A percentile compares a stretch with the other conserved stretches of the same genome.
Evolutionary conservation across 257 asterid species (phyloP).

Genomic region (Avicennia marina): DNA sequence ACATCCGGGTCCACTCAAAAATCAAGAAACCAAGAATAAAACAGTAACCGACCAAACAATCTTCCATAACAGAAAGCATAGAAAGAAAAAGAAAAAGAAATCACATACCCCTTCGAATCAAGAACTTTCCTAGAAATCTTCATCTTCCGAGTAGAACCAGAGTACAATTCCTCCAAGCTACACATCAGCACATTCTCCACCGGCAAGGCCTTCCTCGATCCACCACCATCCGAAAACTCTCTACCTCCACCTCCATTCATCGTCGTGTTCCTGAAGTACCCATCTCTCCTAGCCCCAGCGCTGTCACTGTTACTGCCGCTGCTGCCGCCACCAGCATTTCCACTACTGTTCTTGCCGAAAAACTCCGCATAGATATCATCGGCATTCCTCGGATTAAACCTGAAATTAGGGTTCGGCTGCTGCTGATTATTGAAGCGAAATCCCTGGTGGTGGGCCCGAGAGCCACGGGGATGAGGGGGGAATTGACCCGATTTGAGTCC

Average conservation of each 20-base stretch:
- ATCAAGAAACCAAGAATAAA: neutral
- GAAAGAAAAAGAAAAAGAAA: neutral
- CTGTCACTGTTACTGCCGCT: constrained; percentile 26
- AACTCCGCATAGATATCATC: constrained; percentile 84
- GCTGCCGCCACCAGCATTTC: constrained; percentile 22
- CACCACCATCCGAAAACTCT: constrained; percentile 36
- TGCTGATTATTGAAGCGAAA: constrained; percentile 37
- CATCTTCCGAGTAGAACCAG: constrained; percentile 84
- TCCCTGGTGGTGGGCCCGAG: constrained; percentile 23
- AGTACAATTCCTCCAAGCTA: constrained; percentile 85
- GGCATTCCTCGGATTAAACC: constrained; percentile 86
- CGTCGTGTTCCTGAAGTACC: constrained; percentile 62
- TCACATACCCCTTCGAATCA: constrained; percentile 70
- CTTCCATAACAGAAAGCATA: neutral
- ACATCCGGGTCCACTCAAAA: no score
- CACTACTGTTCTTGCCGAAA: constrained; percentile 61
- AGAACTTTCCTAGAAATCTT: constrained; percentile 71
- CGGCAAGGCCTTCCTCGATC: constrained; percentile 59
- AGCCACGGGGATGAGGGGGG: constrained; percentile 58
- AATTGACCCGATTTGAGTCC: constrained; percentile 79
- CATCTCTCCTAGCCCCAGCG: constrained; percentile 42
- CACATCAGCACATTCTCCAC: constrained; percentile 74
- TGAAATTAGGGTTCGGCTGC: constrained; percentile 74
- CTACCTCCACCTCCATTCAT: constrained; percentile 43
- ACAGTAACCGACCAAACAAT: constrained; percentile 6